These are phyloP conservation scores for Plicaturopsis crispa DNA, from an alignment of 768 basidiomycete genomes.

Conservation along the genomic window DNA sequence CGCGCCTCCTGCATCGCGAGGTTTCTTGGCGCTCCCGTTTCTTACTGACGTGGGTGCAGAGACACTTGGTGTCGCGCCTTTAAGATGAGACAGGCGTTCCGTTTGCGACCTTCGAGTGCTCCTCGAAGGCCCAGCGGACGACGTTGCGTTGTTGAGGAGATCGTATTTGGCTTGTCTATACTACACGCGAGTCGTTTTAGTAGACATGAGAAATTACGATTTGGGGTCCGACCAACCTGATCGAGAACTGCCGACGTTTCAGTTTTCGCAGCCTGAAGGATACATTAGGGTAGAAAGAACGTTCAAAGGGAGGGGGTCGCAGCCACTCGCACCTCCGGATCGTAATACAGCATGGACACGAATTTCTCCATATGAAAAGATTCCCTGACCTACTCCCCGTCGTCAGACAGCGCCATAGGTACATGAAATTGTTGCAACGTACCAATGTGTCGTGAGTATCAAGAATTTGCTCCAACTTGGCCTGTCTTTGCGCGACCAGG, in stretches of 20 bases:
- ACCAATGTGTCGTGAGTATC: slow-evolving; percentile 72
- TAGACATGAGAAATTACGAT: slow-evolving; percentile 6
- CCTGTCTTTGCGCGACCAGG: slow-evolving; percentile 53
- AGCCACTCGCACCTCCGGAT: slow-evolving; percentile 55
- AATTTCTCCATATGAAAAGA: slow-evolving; percentile 85
- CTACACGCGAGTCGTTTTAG: slow-evolving; percentile 4
- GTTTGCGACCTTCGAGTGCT: slow-evolving; percentile 53
- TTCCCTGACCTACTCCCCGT: slow-evolving; percentile 59
- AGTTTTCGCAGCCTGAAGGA: slow-evolving; percentile 53
- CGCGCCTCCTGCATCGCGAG: slow-evolving; percentile 10
- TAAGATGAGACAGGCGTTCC: slow-evolving; percentile 42
- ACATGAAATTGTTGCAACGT: slow-evolving; percentile 22
- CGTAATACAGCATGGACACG: slow-evolving; percentile 64
- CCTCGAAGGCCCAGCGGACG: slow-evolving; percentile 40
- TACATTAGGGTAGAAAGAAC: slow-evolving; percentile 2
- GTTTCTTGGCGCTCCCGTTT: slow-evolving; percentile 6
- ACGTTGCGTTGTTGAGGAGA: slow-evolving; percentile 36
- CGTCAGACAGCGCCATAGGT: slow-evolving; percentile 4
- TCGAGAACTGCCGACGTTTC: slow-evolving; percentile 70
- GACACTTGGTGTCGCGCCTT: slow-evolving; percentile 16
- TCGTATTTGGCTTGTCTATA: slow-evolving; percentile 53
- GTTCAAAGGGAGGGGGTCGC: too few species aligned
- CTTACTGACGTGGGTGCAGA: slow-evolving; percentile 14
- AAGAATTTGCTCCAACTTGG: slow-evolving; percentile 47
- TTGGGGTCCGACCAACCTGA: slow-evolving; percentile 40